A percentile compares a stretch with the other conserved stretches of the same genome.
phyloP scores from a whole-genome alignment of 2,329 filamentous ascomycete species.

The Eutypella sp. region DNA sequence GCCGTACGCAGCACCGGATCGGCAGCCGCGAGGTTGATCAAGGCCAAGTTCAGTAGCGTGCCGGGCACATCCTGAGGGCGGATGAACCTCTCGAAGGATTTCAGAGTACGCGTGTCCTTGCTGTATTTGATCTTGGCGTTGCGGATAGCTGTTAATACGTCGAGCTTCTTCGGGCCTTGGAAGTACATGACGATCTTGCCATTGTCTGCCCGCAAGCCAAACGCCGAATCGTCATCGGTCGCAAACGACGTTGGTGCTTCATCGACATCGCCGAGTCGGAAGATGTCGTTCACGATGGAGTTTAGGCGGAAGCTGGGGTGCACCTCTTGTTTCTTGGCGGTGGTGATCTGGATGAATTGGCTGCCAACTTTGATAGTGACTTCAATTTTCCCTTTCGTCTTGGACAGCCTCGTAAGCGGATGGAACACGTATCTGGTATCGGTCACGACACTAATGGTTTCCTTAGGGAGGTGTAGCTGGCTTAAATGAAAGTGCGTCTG shows the following conservation, averaged over 20 bases:
- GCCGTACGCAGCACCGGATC: conserved; percentile 57
- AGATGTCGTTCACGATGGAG: conserved; percentile 65
- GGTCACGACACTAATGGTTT: conserved; percentile 63
- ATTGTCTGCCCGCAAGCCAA: conserved; percentile 62
- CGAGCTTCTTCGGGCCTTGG: conserved; percentile 58
- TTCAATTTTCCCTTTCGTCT: conserved; percentile 66
- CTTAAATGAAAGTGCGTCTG: conserved; percentile 63
- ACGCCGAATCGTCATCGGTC: conserved; percentile 62
- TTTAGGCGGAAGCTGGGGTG: conserved; percentile 56
- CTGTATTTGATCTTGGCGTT: conserved; percentile 59
- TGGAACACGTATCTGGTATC: conserved; percentile 63
- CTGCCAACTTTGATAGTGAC: conserved; percentile 64
- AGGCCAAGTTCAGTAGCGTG: conserved; percentile 61
- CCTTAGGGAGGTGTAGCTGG: conserved; percentile 62
- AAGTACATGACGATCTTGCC: conserved; percentile 71
- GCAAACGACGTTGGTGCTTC: conserved; percentile 61
- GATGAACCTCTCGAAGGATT: conserved; percentile 60
- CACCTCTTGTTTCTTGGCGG: conserved; percentile 63
- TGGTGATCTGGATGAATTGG: conserved; percentile 66
- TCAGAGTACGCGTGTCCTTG: conserved; percentile 56
- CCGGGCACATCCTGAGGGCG: conserved; percentile 67
- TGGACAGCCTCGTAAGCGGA: conserved; percentile 59
- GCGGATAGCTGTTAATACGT: conserved; percentile 60
- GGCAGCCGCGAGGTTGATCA: conserved; percentile 60
- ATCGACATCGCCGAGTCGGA: conserved; percentile 62